Conservation (phyloP, 2,329 filamentous ascomycete genomes). For the Trichoderma guizhouense region DNA sequence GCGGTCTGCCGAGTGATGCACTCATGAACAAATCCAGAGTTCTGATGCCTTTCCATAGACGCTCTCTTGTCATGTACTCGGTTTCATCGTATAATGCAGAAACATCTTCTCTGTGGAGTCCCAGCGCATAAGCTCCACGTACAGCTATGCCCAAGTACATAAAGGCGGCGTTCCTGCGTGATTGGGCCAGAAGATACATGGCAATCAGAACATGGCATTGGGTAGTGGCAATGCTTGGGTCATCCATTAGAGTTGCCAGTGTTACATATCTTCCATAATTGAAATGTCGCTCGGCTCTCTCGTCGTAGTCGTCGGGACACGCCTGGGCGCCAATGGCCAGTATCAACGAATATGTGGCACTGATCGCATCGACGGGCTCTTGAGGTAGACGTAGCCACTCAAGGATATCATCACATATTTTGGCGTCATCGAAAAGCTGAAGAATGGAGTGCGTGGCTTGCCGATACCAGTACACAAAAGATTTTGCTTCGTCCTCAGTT, state of each 20-base stretch:
- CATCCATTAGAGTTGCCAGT: not conserved
- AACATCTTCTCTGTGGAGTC: not conserved
- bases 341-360: not conserved
- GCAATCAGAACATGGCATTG: not conserved
- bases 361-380: not conserved
- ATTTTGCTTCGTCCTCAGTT: not conserved
- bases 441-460: not conserved
- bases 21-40: not conserved
- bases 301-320: not conserved
- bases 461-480: not conserved
- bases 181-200: not conserved
- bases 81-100: not conserved
- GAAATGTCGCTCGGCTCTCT: not conserved
- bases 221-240: not conserved
- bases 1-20: not conserved
- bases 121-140: not conserved
- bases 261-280: constrained; percentile 2
- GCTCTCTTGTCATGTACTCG: not conserved
- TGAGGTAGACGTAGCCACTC: not conserved
- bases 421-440: not conserved
- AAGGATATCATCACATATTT: not conserved
- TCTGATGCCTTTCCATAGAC: not conserved
- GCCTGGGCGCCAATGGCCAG: not conserved
- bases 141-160: constrained; percentile 1
- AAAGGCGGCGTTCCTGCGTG: not conserved